A percentile compares a stretch with the other conserved stretches of the same genome.
Evolutionary conservation across 2,329 filamentous ascomycete genomes (phyloP).

Genomic region (Thelonectria rubi): DNA sequence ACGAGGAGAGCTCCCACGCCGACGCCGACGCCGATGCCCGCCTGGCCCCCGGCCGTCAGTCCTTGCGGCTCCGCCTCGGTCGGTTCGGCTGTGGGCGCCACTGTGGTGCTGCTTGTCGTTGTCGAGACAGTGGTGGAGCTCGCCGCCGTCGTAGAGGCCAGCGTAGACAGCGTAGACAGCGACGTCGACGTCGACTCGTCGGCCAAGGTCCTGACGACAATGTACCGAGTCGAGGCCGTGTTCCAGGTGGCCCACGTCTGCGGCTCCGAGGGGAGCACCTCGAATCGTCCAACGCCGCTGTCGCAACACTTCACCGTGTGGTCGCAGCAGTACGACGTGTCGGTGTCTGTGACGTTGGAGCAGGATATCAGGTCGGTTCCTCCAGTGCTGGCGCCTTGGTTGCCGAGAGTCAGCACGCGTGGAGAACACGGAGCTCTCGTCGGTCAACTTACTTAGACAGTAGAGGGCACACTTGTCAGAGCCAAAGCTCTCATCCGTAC

Average conservation of each 20-base stretch:
- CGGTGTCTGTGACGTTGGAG: conserved; percentile 36
- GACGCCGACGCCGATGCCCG: conserved; percentile 27
- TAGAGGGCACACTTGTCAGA: conserved; percentile 33
- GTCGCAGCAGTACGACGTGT: conserved; percentile 41
- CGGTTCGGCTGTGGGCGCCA: neutral
- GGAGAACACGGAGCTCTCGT: no score
- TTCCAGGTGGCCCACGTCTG: conserved; percentile 36
- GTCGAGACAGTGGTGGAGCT: conserved; percentile 6
- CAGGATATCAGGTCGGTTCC: conserved; percentile 42
- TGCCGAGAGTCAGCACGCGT: neutral
- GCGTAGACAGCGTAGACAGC: neutral
- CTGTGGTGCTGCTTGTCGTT: neutral
- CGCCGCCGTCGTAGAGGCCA: conserved; percentile 3
- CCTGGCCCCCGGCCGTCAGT: conserved; percentile 21
- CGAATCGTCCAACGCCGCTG: conserved; percentile 39
- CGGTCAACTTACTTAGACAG: conserved; percentile 26
- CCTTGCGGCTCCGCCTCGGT: neutral
- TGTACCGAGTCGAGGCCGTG: conserved; percentile 26
- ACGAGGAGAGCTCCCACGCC: conserved; percentile 13
- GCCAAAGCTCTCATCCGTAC: conserved; percentile 37
- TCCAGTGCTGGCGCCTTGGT: conserved; percentile 30
- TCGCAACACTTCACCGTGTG: conserved; percentile 37
- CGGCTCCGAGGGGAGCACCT: conserved; percentile 35
- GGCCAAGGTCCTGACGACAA: conserved; percentile 30
- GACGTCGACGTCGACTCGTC: conserved; percentile 9